Evolutionary conservation across 148 eudicot genomes (phyloP).

Genomic region (Camellia sinensis): DNA sequence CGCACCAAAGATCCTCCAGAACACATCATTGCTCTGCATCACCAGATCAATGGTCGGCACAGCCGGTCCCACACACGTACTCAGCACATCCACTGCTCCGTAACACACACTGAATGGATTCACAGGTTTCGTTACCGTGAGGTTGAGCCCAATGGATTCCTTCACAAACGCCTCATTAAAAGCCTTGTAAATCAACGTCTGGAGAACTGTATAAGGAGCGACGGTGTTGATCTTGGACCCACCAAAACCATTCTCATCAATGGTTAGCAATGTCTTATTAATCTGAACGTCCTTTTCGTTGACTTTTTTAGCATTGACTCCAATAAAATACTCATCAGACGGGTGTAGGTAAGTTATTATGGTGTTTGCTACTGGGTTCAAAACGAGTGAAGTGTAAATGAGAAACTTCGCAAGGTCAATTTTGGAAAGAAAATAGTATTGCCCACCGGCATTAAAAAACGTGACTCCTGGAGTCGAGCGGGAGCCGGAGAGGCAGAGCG

Average conservation of each 20-base stretch:
- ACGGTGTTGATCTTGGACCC: conserved; percentile 40
- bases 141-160: conserved; percentile 33
- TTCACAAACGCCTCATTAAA: conserved; percentile 22
- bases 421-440: conserved; percentile 31
- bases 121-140: conserved; percentile 27
- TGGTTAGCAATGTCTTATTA: conserved; percentile 16
- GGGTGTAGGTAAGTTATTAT: conserved; percentile 9
- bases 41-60: conserved; percentile 38
- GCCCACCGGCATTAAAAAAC: conserved; percentile 30
- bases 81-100: conserved; percentile 14
- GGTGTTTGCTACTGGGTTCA: conserved; percentile 22
- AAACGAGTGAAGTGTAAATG: conserved; percentile 37
- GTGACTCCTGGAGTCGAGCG: conserved; percentile 24
- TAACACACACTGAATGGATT: conserved; percentile 34
- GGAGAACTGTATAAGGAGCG: conserved; percentile 21
- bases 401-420: conserved; percentile 35
- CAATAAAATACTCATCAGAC: conserved; percentile 34
- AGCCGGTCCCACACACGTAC: conserved; percentile 27
- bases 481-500: conserved; percentile 42
- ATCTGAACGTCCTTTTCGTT: conserved; percentile 26
- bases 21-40: conserved; percentile 26
- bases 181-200: conserved; percentile 19
- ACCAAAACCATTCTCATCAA: conserved; percentile 25
- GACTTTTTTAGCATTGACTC: conserved; percentile 26
- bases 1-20: conserved; percentile 39